Evolutionary conservation across 495 filamentous ascomycete genomes (phyloP), one percentile per base, ranked within the genome.

Genomic region (Articulospora tetracladia): DNA sequence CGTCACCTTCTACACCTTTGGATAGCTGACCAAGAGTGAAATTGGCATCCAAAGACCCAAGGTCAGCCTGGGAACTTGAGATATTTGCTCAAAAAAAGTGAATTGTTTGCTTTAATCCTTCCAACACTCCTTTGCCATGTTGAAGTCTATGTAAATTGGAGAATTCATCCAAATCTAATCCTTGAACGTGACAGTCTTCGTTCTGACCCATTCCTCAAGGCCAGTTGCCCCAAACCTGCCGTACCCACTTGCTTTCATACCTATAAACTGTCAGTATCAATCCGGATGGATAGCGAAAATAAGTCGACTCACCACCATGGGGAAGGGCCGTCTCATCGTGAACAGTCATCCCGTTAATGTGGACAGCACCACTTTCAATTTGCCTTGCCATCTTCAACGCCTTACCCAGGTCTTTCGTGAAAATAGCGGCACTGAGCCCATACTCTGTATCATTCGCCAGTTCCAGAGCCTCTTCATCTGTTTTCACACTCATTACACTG

Each of bases 381-480:
- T 83, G 76, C 69, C 81, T 86, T 49, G 92, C 85, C 28, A 96
- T 76, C 51, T 87, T 81, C 66, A 96, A 82, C 15, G 86, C 92
- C 64, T 81, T 73, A 55, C 87, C 86, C 60, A 94, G 68, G 65
- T 96, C 82, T 69, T 84, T 84, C 1, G 92, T 95, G 71, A 97
- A 97, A 46, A 98, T 86, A n/a, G 91, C 89, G 3, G 90, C 86
- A 2, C 84, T 84, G 6, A 96, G 86, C 24, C 93, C 93, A 47
- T 94, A 84, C 61, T 88, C 82, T 30, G 91, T 94, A 61, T 87
- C 76, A 73, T 97, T 98, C 15, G 93, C 92, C 48, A 93, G 81
- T 53, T 69, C 65, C 54, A 97, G 73, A 8, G 88, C 90, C 73
- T 92, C 88, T 57, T 87, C 86, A 39, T 91, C 80, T 3, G 56